A percentile compares a stretch with the other conserved stretches of the same genome.
Conservation (phyloP, 2,329 filamentous ascomycete species). For the Colletotrichum orchidophilum region DNA sequence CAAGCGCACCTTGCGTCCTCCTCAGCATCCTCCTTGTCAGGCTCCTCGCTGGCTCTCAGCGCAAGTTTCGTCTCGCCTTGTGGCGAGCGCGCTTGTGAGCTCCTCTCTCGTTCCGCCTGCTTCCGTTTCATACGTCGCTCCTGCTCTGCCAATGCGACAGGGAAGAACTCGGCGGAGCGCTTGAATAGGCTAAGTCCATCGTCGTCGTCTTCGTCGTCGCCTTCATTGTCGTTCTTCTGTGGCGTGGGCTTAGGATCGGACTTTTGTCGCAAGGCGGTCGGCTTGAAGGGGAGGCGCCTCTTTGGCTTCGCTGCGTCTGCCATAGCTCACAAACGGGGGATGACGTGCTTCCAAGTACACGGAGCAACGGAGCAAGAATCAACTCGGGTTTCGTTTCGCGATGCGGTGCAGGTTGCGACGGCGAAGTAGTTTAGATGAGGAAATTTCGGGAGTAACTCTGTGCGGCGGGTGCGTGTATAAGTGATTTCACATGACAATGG, state of each 20-base stretch:
- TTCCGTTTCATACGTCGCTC: slow-evolving; percentile 39
- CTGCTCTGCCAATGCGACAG: slow-evolving; percentile 52
- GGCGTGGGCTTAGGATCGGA: slow-evolving; percentile 39
- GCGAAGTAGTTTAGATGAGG: background rate
- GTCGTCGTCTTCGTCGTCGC: slow-evolving; percentile 47
- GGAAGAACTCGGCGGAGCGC: slow-evolving; percentile 59
- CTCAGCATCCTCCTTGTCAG: slow-evolving; percentile 34
- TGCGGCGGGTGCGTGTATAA: background rate
- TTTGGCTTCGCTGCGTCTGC: slow-evolving; percentile 37
- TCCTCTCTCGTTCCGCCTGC: slow-evolving; percentile 25
- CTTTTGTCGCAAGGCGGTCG: slow-evolving; percentile 52
- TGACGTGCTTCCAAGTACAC: background rate
- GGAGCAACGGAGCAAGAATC: background rate
- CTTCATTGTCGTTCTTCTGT: slow-evolving; percentile 21
- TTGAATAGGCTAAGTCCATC: slow-evolving; percentile 59
- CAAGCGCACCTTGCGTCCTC: slow-evolving; percentile 3
- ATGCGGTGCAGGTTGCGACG: background rate
- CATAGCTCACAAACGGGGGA: background rate
- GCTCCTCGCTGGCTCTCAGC: slow-evolving; percentile 4
- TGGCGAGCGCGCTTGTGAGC: slow-evolving; percentile 19
- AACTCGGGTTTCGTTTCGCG: background rate
- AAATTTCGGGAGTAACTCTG: background rate
- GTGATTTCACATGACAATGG: background rate
- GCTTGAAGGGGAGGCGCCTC: slow-evolving; percentile 60
- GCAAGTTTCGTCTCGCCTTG: background rate